Base-by-base conservation (phyloP, 192 early-diverging fungal genomes). In the Mortierella alpina region DNA sequence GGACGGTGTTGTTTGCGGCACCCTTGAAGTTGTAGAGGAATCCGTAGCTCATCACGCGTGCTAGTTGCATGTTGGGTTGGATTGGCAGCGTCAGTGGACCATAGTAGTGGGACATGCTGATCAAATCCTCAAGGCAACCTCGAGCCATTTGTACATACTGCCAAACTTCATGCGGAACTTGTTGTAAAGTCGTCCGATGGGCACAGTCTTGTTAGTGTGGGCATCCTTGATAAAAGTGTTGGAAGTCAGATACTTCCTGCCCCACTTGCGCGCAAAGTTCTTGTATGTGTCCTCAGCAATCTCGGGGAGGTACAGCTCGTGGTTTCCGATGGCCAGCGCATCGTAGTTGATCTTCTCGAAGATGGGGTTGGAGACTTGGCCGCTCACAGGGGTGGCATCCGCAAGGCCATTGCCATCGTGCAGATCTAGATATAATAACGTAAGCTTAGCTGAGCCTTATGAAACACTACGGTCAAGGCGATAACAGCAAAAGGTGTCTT, bases 1-100 rank as follows among this genome's bases (percentile, higher is more conserved):
- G 31, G 42, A 84, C 47, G 12, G 80, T 70, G 59, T 73, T 69
- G 63, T 80, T 75, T 41, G 75, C 82, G 41, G 66, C 84, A 20
- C 78, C 71, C 1, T 45, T 40, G 59, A 85, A 85, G 55, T 87
- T 75, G 74, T 69, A 87, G 20, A 89, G 63, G 73, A 85, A 89
- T 46, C 86, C 86, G 20, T 87, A 86, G 42, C 84, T 71, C 62
- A 87, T 75, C 20, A 89, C 88, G n/a, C 85, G 85, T 45, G 84
- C 87, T 86, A 54, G 41, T 59, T 42, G 83, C 73, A 52, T 53
- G 14, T 20, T 4, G 9, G 6, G 5, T 59, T 17, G n/a, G 15
- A 6, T 4, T 54, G n/a, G 53, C 14, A 4, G 31, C 31, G 31
- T 31, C 3, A 31, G 31, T 31, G 31, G 3, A 31, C 31, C 31